Conservation (phyloP, 371 early-diverging fungal genomes). For the Polyrhizophydium stewartii region DNA sequence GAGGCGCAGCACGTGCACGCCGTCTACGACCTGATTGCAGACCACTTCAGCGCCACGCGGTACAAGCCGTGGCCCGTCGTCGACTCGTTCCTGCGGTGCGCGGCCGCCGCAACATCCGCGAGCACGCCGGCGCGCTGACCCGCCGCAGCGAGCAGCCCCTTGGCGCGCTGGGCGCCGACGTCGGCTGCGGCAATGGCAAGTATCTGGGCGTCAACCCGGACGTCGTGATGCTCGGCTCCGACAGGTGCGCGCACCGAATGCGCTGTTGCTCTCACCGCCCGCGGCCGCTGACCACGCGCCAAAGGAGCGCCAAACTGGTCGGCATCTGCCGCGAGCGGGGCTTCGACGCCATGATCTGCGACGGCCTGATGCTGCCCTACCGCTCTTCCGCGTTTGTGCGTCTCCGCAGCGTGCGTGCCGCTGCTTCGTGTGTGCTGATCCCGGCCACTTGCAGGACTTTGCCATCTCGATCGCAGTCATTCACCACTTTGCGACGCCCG, state of each 20-base stretch:
- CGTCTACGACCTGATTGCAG: constrained; percentile 90
- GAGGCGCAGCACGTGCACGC: constrained; percentile 65
- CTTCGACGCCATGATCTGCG: constrained; percentile 80
- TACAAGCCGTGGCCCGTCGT: constrained; percentile 99
- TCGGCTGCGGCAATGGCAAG: constrained; percentile 98
- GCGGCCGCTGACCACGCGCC: too few species aligned
- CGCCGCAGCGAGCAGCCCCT: constrained; percentile 31
- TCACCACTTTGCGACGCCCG: constrained; percentile 85
- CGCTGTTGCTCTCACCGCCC: too few species aligned
- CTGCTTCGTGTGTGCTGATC: too few species aligned
- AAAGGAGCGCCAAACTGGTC: constrained; percentile 71
- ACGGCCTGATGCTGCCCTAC: constrained; percentile 77
- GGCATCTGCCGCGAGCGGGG: constrained; percentile 71
- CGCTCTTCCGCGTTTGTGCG: constrained; percentile 65
- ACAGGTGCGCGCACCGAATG: constrained; percentile 51
- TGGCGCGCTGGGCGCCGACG: constrained; percentile 85
- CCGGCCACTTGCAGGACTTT: constrained; percentile 69
- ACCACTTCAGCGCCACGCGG: constrained; percentile 91
- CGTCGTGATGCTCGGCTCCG: constrained; percentile 76
- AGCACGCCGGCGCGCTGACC: neutral
- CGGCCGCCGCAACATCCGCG: too few species aligned
- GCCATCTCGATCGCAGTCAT: constrained; percentile 93
- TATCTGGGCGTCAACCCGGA: constrained; percentile 83
- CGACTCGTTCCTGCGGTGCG: constrained; percentile 65
- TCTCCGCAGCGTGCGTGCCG: neutral